Percentiles rank a stretch among this genome's conserved stretches.
Evolutionary conservation across 108 stramenopile genomes (phyloP).

Genomic region (Skeletonema marinoi): DNA sequence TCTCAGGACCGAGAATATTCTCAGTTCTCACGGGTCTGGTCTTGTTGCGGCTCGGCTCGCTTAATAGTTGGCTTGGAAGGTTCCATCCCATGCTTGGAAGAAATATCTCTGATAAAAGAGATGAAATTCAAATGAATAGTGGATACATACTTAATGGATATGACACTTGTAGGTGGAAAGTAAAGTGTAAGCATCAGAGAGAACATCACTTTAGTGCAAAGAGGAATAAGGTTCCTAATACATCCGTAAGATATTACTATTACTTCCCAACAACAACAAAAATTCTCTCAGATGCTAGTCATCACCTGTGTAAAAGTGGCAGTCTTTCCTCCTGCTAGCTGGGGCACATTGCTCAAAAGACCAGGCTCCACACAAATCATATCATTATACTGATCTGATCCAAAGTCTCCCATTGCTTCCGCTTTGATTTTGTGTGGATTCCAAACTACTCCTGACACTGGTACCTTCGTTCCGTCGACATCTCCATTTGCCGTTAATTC

Average conservation of each 20-base stretch:
- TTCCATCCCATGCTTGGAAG: no score
- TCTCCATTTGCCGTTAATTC: constrained; percentile 50
- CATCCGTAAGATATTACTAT: not conserved
- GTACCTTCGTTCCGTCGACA: constrained; percentile 53
- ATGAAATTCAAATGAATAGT: no score
- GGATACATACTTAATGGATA: no score
- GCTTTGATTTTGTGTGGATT: constrained; percentile 73
- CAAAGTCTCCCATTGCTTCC: constrained; percentile 75
- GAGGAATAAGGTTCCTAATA: no score
- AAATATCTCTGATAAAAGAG: no score
- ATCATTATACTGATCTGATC: constrained; percentile 71
- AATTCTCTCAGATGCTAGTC: constrained; percentile 12
- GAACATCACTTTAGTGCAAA: no score
- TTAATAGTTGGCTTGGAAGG: no score
- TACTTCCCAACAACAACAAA: not conserved
- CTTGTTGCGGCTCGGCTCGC: no score
- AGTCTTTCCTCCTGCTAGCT: constrained; percentile 49
- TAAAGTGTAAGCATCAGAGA: no score
- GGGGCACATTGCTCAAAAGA: constrained; percentile 46
- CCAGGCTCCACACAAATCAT: constrained; percentile 91
- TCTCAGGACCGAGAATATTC: no score
- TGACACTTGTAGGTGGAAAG: no score
- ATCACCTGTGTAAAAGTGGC: constrained; percentile 65
- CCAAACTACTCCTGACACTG: constrained; percentile 52
- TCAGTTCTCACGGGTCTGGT: no score